Base-by-base conservation (phyloP, 306 rosid genomes). In the Abrus pulchellus region DNA sequence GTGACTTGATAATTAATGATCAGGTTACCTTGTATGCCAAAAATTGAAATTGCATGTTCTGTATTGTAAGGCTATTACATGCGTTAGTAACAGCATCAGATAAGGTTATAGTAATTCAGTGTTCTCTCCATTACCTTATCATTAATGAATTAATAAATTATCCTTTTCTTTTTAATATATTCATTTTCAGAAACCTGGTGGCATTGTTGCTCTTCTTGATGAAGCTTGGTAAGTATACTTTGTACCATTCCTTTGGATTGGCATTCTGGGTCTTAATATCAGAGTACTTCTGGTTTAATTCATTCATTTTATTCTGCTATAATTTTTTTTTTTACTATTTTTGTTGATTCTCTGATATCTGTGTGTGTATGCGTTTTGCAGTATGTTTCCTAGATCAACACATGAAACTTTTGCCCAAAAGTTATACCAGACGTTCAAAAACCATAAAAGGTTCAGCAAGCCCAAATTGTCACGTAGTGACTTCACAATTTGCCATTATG, bases 381-480 rank as follows among this genome's bases (percentile, higher is more conserved):
- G 99, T 83, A 96, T 96, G 99, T 96, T 96, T 85, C 99, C 99
- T 47, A 92, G 98, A 90, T 96, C 99, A 72, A 96, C 99, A 55
- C 92, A 96, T 81, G 99, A 96, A 86, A 96, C 99, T 72, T 96
- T 96, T 81, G 91, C 98, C 36, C 99, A 96, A 75, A 96, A 93
- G 93, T 85, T 96, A 80, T 96, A 96, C 72, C 97, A 93, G 87
- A 93, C 99, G 59, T 96, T 89, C 90, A 93, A 96, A 85, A 89
- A 93, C 79, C 99, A 96, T 83, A 86, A 87, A 79, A 92, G 97
- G 82, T 96, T 96, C 82, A 84, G 72, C 89, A 96, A 96, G 83
- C 99, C 99, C 65, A 96, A 93, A 90, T 84, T 96, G 80, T 61
- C 99, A 0, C 97, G 86, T 32, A 96, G 90, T 81, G 98, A 96